Percentiles rank a stretch among this genome's conserved stretches.
Conservation (phyloP, 2,329 filamentous ascomycete genomes). For the Beauveria rudraprayagi region DNA sequence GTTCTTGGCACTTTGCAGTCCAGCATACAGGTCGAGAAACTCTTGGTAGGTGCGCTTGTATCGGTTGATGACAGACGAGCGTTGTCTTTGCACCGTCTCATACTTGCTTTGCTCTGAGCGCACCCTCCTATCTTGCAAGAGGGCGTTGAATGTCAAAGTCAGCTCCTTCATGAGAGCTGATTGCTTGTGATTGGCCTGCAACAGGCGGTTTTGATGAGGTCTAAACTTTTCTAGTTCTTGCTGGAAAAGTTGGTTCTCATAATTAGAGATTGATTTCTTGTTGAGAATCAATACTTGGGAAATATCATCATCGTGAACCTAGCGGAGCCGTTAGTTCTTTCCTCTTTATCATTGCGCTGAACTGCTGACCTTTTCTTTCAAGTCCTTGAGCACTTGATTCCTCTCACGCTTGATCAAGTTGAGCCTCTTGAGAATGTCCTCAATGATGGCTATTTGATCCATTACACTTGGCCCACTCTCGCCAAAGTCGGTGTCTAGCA, state of each 20-base stretch:
- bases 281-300: constrained; percentile 95
- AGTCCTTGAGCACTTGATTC: constrained; percentile 84
- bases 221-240: constrained; percentile 96
- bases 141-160: constrained; percentile 73
- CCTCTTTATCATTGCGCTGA: not conserved
- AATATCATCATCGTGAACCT: constrained; percentile 96
- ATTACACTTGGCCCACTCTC: constrained; percentile 73
- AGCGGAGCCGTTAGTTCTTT: not conserved
- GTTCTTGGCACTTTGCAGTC: constrained; percentile 76
- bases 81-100: constrained; percentile 76
- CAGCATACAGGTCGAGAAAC: constrained; percentile 81
- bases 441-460: constrained; percentile 82
- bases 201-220: constrained; percentile 80
- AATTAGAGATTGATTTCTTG: constrained; percentile 90
- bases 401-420: constrained; percentile 89
- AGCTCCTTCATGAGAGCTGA: constrained; percentile 90
- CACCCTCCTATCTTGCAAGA: constrained; percentile 90
- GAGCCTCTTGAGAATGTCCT: constrained; percentile 83
- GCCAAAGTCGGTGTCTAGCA: constrained; percentile 87
- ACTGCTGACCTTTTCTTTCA: constrained; percentile 85
- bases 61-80: constrained; percentile 69
- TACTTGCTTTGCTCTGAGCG: constrained; percentile 93
- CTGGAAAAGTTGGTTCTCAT: constrained; percentile 87
- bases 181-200: constrained; percentile 95
- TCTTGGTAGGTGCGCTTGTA: constrained; percentile 91